These are phyloP conservation scores for Acmispon strigosus DNA, from an alignment of 306 rosid genomes.

Conservation along the genomic window DNA sequence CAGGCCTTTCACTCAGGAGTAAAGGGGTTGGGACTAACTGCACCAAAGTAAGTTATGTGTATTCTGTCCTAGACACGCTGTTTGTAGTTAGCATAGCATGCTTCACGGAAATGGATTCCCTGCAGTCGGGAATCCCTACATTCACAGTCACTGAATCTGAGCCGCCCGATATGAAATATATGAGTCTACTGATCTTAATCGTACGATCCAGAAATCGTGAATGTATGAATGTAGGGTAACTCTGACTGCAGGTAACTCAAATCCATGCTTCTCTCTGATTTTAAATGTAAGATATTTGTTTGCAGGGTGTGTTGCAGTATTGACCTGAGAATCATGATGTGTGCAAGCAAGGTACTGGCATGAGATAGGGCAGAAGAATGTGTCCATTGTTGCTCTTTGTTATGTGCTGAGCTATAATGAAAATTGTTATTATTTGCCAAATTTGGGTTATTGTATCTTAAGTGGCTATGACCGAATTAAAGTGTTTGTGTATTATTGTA, in stretches of 20 bases:
- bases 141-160: too few relatives aligned
- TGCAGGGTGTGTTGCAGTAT: slow-evolving; percentile 44
- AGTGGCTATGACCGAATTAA: slow-evolving; percentile 9
- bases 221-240: too few relatives aligned
- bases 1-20: slow-evolving; percentile 42
- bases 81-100: background rate
- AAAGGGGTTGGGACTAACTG: slow-evolving; percentile 48
- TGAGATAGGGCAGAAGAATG: slow-evolving; percentile 19
- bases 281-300: background rate
- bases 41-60: slow-evolving; percentile 47
- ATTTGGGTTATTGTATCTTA: slow-evolving; percentile 23
- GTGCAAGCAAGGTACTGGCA: slow-evolving; percentile 1
- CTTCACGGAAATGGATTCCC: too few relatives aligned
- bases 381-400: slow-evolving; percentile 15
- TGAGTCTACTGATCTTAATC: too few relatives aligned
- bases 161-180: too few relatives aligned
- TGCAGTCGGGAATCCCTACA: too few relatives aligned
- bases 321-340: slow-evolving; percentile 18
- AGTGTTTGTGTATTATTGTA: slow-evolving; percentile 22
- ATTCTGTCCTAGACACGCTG: background rate
- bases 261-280: background rate
- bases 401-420: slow-evolving; percentile 16
- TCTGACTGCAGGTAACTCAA: too few relatives aligned
- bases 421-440: slow-evolving; percentile 20
- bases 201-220: too few relatives aligned